These are phyloP conservation scores for Rhizopus microsporus DNA, from an alignment of 371 early-diverging fungal species.

Conservation along the genomic window DNA sequence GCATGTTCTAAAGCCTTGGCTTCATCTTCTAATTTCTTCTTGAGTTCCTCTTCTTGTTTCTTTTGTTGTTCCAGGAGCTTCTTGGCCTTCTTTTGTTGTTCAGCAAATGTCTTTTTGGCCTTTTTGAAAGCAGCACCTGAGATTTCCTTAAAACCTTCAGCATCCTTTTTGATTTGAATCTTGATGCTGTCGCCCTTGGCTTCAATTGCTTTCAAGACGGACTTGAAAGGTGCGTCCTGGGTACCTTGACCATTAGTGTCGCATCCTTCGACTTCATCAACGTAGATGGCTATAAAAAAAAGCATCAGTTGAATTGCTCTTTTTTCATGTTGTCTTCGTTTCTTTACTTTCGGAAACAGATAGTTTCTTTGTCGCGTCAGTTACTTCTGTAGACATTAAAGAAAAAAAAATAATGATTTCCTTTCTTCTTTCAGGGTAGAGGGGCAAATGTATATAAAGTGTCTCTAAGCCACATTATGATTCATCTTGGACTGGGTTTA, in stretches of 20 bases:
- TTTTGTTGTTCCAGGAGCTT: conserved; percentile 69
- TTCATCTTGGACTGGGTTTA: conserved; percentile 1
- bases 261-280: conserved; percentile 74
- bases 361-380: conserved; percentile 32
- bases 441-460: not conserved
- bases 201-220: conserved; percentile 69
- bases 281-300: conserved; percentile 44
- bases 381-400: conserved; percentile 26
- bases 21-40: conserved; percentile 72
- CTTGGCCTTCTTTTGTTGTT: conserved; percentile 70
- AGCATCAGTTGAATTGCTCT: not conserved
- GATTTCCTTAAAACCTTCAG: conserved; percentile 72
- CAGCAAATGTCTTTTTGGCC: conserved; percentile 79
- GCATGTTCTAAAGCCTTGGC: conserved; percentile 83
- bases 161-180: conserved; percentile 71
- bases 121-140: conserved; percentile 93
- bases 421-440: not conserved
- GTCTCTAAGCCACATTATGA: conserved; percentile 12
- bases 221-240: conserved; percentile 65
- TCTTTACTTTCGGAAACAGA: conserved; percentile 30
- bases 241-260: conserved; percentile 73
- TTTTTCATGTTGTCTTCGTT: not conserved
- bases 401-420: conserved; percentile 4
- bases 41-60: conserved; percentile 69
- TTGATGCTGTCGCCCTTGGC: conserved; percentile 52